These are phyloP conservation scores for Fragaria nilgerrensis DNA, from an alignment of 306 rosid genomes.

Conservation along the genomic window DNA sequence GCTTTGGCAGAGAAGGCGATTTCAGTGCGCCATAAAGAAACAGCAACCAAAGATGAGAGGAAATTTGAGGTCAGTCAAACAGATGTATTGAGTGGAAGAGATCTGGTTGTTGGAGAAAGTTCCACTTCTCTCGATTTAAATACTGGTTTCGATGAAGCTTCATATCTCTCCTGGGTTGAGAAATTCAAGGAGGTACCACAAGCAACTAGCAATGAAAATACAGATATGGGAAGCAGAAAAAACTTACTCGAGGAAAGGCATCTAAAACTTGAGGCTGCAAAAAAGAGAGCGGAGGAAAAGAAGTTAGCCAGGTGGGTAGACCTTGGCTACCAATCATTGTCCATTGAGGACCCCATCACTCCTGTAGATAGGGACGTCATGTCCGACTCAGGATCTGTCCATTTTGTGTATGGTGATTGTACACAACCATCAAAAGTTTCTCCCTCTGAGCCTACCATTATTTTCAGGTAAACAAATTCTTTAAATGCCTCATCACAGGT, in stretches of 20 bases:
- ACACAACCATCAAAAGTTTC: slow-evolving; percentile 57
- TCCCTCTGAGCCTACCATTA: slow-evolving; percentile 60
- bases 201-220: slow-evolving; percentile 37
- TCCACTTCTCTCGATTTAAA: slow-evolving; percentile 37
- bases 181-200: slow-evolving; percentile 71
- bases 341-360: slow-evolving; percentile 47
- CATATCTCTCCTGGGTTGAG: slow-evolving; percentile 85
- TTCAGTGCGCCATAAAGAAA: slow-evolving; percentile 47
- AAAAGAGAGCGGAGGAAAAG: slow-evolving; percentile 74
- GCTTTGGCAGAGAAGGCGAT: slow-evolving; percentile 70
- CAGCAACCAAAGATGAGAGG: slow-evolving; percentile 46
- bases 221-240: slow-evolving; percentile 45
- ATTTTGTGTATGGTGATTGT: slow-evolving; percentile 85
- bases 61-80: slow-evolving; percentile 67
- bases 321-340: slow-evolving; percentile 68
- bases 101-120: slow-evolving; percentile 35
- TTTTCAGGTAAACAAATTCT: slow-evolving; percentile 56
- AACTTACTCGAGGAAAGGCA: slow-evolving; percentile 42
- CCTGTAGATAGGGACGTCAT: slow-evolving; percentile 40
- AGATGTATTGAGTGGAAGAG: slow-evolving; percentile 37
- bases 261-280: slow-evolving; percentile 63
- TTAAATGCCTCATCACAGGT: neutral
- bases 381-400: slow-evolving; percentile 74
- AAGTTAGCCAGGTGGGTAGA: slow-evolving; percentile 80
- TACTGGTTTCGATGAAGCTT: slow-evolving; percentile 67